Conservation (phyloP, 2,329 filamentous ascomycete genomes). For the Pseudocercospora eumusae region DNA sequence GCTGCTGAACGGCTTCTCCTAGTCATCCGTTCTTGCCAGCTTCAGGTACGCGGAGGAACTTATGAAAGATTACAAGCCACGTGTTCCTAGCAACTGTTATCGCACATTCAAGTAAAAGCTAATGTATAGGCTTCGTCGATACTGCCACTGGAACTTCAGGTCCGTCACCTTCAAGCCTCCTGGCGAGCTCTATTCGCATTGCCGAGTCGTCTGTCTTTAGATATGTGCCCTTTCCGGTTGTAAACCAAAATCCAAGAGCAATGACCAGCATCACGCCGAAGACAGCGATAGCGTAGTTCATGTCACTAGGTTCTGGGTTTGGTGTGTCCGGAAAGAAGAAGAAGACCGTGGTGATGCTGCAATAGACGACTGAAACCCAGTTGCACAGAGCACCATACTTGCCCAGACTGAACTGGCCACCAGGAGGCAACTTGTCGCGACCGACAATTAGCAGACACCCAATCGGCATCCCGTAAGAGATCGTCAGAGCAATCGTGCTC, state of each 20-base stretch:
- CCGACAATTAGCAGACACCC: slow-evolving; percentile 47
- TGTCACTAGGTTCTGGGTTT: slow-evolving; percentile 51
- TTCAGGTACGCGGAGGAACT: no score
- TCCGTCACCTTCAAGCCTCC: slow-evolving; percentile 17
- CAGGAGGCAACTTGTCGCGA: slow-evolving; percentile 54
- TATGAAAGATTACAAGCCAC: no score
- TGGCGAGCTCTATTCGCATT: slow-evolving; percentile 28
- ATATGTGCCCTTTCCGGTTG: slow-evolving; percentile 49
- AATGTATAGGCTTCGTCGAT: neutral
- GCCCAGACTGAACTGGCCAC: slow-evolving; percentile 49
- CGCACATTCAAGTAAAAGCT: neutral
- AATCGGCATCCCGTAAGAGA: slow-evolving; percentile 47
- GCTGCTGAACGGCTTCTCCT: no score
- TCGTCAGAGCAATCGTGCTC: slow-evolving; percentile 45
- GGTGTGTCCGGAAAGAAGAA: slow-evolving; percentile 57
- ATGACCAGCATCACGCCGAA: slow-evolving; percentile 59
- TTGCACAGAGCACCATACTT: slow-evolving; percentile 34
- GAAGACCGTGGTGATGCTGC: slow-evolving; percentile 55
- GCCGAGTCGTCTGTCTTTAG: slow-evolving; percentile 28
- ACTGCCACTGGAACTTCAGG: slow-evolving; percentile 1
- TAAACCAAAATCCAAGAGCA: slow-evolving; percentile 54
- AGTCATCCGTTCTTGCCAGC: no score
- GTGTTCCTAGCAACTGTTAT: no score
- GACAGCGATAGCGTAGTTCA: slow-evolving; percentile 61
- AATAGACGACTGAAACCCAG: slow-evolving; percentile 55